phyloP scores from a whole-genome alignment of 225 moss, liverwort and hornwort genomes.

The Lunularia cruciata region DNA sequence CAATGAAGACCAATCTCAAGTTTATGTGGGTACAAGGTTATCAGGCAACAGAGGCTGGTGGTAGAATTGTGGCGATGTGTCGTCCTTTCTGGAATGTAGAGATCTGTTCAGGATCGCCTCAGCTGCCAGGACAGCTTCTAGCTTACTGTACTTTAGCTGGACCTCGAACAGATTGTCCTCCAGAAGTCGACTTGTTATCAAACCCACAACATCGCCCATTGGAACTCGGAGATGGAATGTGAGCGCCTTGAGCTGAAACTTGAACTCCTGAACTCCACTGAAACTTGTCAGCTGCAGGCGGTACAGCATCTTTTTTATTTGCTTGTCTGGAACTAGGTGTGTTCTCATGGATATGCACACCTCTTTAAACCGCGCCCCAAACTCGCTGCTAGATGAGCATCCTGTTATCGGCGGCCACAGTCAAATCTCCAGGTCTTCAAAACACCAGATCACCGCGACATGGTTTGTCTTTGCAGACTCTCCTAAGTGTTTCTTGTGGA shows the following conservation, averaged over 20 bases:
- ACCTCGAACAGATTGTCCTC: constrained; percentile 62
- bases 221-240: neutral
- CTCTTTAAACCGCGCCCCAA: neutral
- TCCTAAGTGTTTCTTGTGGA: constrained; percentile 12
- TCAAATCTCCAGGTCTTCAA: constrained; percentile 8
- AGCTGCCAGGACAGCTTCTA: constrained; percentile 43
- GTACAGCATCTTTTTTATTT: neutral
- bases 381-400: constrained; percentile 13
- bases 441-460: constrained; percentile 17
- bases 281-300: neutral
- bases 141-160: constrained; percentile 65
- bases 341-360: neutral
- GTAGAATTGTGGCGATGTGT: constrained; percentile 39
- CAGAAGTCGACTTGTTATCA: constrained; percentile 47
- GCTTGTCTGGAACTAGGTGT: neutral
- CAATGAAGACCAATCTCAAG: constrained; percentile 56
- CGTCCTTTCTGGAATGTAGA: constrained; percentile 59
- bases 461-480: constrained; percentile 14
- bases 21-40: constrained; percentile 72
- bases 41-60: constrained; percentile 47
- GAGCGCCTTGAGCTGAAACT: neutral
- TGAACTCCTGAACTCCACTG: no score
- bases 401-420: constrained; percentile 2
- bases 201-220: neutral
- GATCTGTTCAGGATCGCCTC: constrained; percentile 42